Evolutionary conservation across 2,329 filamentous ascomycete species (phyloP).

Genomic region (Colletotrichum eremochloae): DNA sequence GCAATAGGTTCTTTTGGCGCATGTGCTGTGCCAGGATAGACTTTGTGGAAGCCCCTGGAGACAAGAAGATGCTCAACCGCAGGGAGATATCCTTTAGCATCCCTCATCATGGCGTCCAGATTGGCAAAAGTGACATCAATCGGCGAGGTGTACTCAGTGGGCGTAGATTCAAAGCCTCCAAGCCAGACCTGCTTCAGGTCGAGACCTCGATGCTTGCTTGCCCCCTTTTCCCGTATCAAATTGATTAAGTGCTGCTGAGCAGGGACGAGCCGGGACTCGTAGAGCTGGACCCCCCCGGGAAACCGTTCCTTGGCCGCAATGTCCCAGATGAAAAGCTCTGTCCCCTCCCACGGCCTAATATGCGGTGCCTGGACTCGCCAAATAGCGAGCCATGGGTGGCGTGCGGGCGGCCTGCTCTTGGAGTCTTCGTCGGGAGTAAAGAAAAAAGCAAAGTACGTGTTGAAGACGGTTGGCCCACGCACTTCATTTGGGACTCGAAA

Average conservation of each 20-base stretch:
- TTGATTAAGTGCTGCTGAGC: conserved; percentile 62
- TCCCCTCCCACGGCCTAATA: conserved; percentile 47
- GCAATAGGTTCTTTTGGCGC: background rate
- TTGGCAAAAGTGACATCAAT: conserved; percentile 60
- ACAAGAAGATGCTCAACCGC: conserved; percentile 47
- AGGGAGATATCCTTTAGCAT: conserved; percentile 55
- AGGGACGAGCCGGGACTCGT: conserved; percentile 55
- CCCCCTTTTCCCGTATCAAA: conserved; percentile 50
- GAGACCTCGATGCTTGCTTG: conserved; percentile 49
- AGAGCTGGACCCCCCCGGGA: conserved; percentile 38
- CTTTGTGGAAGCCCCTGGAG: conserved; percentile 54
- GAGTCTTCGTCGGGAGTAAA: conserved; percentile 54
- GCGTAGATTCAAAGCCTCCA: conserved; percentile 51
- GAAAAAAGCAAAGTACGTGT: conserved; percentile 62
- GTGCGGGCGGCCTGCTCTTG: conserved; percentile 43
- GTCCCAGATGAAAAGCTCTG: conserved; percentile 71
- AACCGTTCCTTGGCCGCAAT: conserved; percentile 48
- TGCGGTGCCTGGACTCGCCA: conserved; percentile 60
- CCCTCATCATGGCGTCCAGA: conserved; percentile 50
- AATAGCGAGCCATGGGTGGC: conserved; percentile 66
- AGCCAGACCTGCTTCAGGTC: conserved; percentile 61
- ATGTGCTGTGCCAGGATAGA: conserved; percentile 43
- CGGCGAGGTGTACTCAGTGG: conserved; percentile 47
- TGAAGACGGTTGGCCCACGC: conserved; percentile 41
- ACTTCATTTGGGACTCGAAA: background rate